phyloP scores from a whole-genome alignment of 345 rosid species.

The Erysimum cheiranthoides region DNA sequence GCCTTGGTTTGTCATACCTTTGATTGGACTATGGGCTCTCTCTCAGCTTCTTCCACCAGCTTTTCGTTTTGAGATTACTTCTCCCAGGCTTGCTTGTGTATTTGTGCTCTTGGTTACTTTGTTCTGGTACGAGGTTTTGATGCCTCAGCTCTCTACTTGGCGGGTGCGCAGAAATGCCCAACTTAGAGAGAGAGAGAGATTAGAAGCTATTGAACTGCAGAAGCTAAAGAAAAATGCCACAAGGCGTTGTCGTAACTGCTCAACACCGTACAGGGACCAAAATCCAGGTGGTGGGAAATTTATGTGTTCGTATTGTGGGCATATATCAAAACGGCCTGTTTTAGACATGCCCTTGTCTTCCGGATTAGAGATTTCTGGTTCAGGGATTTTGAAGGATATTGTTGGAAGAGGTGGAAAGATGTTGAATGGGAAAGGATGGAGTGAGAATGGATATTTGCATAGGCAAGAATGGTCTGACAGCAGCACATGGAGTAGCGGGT shows the following conservation, averaged over 20 bases:
- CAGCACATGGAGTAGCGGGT: slow-evolving; percentile 66
- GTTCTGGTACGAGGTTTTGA: slow-evolving; percentile 91
- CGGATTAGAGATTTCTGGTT: slow-evolving; percentile 65
- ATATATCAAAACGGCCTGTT: slow-evolving; percentile 87
- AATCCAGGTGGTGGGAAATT: slow-evolving; percentile 87
- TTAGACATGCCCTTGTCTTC: slow-evolving; percentile 75
- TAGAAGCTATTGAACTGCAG: slow-evolving; percentile 85
- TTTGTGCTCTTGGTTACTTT: slow-evolving; percentile 81
- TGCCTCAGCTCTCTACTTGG: slow-evolving; percentile 93
- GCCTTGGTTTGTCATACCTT: slow-evolving; percentile 93
- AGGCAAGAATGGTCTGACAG: slow-evolving; percentile 79
- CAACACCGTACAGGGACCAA: slow-evolving; percentile 83
- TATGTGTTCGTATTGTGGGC: slow-evolving; percentile 95
- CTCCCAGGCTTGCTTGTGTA: slow-evolving; percentile 84
- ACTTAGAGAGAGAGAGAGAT: slow-evolving; percentile 77
- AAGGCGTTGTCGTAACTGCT: slow-evolving; percentile 78
- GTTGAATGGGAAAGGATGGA: slow-evolving; percentile 79
- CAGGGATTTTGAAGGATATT: slow-evolving; percentile 80
- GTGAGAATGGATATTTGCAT: slow-evolving; percentile 75
- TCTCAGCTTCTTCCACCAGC: slow-evolving; percentile 93
- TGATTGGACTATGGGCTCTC: slow-evolving; percentile 86
- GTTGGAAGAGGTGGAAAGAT: slow-evolving; percentile 85
- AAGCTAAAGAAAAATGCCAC: slow-evolving; percentile 88
- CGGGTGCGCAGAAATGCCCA: slow-evolving; percentile 69
- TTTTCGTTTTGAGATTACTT: slow-evolving; percentile 85